Percentiles rank a stretch among this genome's conserved stretches.
Evolutionary conservation across 345 rosid species (phyloP).

Genomic region (Erucastrum elatum): DNA sequence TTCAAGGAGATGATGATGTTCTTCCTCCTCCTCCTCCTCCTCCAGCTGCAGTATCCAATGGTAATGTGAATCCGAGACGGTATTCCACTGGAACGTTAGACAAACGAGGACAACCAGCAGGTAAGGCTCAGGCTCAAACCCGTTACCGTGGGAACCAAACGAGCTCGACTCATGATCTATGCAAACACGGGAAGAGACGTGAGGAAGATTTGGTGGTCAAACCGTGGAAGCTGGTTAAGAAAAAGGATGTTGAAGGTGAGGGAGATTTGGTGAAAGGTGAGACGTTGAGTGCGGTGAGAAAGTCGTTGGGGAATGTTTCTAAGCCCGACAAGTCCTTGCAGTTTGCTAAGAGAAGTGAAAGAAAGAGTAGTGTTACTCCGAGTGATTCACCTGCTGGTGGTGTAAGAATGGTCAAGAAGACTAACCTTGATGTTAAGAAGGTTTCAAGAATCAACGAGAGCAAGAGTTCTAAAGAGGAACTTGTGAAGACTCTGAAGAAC

Average conservation of each 20-base stretch:
- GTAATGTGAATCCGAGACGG: conserved; percentile 39
- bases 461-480: conserved; percentile 36
- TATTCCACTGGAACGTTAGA: conserved; percentile 43
- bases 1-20: conserved; percentile 4
- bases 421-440: conserved; percentile 34
- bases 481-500: conserved; percentile 43
- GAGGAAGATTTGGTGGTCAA: conserved; percentile 44
- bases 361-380: conserved; percentile 6
- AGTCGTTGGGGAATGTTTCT: neutral
- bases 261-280: neutral
- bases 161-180: conserved; percentile 82
- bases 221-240: conserved; percentile 37
- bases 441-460: neutral
- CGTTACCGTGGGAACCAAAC: conserved; percentile 62
- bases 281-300: conserved; percentile 31
- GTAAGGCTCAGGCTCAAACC: conserved; percentile 42
- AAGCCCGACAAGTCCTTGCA: too few relatives aligned
- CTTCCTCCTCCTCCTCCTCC: neutral
- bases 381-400: conserved; percentile 2
- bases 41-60: conserved; percentile 22
- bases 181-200: conserved; percentile 62
- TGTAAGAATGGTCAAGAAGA: conserved; percentile 25
- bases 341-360: conserved; percentile 12
- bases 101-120: neutral
- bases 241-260: conserved; percentile 10